Conservation (phyloP, 352 stramenopile genomes). For the Saprolegnia parasitica region DNA sequence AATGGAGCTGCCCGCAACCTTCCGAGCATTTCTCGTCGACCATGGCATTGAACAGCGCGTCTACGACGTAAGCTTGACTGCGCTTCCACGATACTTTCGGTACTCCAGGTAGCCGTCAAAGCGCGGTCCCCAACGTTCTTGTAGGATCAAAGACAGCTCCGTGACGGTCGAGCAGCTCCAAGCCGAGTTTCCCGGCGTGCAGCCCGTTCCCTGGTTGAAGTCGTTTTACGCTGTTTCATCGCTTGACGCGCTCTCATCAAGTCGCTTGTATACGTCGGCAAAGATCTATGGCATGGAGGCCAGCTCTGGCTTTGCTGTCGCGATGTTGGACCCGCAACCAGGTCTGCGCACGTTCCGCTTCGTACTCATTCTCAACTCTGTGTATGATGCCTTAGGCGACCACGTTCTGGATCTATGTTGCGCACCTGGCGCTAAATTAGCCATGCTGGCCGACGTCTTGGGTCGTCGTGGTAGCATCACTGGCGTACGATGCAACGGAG, state of each 20-base stretch:
- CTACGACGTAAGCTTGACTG: conserved; percentile 28
- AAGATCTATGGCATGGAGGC: conserved; percentile 81
- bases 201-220: conserved; percentile 45
- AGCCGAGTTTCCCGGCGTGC: background rate
- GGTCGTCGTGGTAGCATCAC: conserved; percentile 57
- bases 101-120: conserved; percentile 25
- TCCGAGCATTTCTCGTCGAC: conserved; percentile 49
- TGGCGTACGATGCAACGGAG: conserved; percentile 32
- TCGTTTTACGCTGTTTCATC: conserved; percentile 64
- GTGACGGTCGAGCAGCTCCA: conserved; percentile 30
- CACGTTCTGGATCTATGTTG: conserved; percentile 94
- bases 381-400: conserved; percentile 35
- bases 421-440: conserved; percentile 89
- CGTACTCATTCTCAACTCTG: background rate
- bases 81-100: conserved; percentile 58
- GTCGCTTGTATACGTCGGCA: conserved; percentile 46
- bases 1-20: conserved; percentile 35
- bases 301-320: conserved; percentile 69
- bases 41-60: conserved; percentile 49
- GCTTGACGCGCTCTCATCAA: conserved; percentile 39
- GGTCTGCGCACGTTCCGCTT: conserved; percentile 28
- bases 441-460: conserved; percentile 83
- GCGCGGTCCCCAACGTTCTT: background rate
- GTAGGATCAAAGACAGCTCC: conserved; percentile 14
- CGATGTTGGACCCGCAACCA: conserved; percentile 50